Conservation (phyloP, 257 asterid species). For the Fraxinus americana region DNA sequence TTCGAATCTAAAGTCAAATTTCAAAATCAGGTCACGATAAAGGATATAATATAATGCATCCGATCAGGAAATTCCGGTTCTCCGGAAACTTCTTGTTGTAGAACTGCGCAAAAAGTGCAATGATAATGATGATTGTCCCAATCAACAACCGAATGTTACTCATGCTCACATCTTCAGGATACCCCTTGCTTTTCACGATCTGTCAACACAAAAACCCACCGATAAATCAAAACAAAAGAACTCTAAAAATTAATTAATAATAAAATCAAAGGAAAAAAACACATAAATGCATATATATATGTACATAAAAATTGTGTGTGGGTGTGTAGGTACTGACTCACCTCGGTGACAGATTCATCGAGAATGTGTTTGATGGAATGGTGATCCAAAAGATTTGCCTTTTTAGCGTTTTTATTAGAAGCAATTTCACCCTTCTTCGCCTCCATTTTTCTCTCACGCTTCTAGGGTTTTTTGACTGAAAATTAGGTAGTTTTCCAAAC, state of each 20-base stretch:
- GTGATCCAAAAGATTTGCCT: constrained; percentile 82
- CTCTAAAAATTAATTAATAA: neutral
- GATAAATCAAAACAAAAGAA: neutral
- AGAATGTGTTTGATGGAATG: constrained; percentile 80
- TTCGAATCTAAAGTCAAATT: constrained; percentile 5
- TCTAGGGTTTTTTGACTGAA: constrained; percentile 47
- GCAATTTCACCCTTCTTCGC: constrained; percentile 41
- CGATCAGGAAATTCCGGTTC: constrained; percentile 74
- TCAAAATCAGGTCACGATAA: constrained; percentile 25
- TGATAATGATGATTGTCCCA: constrained; percentile 61
- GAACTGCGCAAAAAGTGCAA: constrained; percentile 93
- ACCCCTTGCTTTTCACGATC: constrained; percentile 93
- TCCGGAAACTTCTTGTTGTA: constrained; percentile 93
- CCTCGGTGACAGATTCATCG: constrained; percentile 92
- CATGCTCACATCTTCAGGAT: constrained; percentile 78
- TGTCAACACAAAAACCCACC: constrained; percentile 24
- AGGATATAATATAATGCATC: constrained; percentile 95
- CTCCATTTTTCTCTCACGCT: constrained; percentile 23
- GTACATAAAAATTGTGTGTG: neutral
- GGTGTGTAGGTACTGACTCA: constrained; percentile 22
- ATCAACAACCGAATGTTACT: constrained; percentile 76
- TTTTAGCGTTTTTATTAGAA: constrained; percentile 49
- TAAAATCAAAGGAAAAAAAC: neutral
- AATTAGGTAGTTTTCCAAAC: constrained; percentile 19
- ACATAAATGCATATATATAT: neutral